phyloP scores from a whole-genome alignment of 1,284 basidiomycete species.

The Ustilago hordei region DNA sequence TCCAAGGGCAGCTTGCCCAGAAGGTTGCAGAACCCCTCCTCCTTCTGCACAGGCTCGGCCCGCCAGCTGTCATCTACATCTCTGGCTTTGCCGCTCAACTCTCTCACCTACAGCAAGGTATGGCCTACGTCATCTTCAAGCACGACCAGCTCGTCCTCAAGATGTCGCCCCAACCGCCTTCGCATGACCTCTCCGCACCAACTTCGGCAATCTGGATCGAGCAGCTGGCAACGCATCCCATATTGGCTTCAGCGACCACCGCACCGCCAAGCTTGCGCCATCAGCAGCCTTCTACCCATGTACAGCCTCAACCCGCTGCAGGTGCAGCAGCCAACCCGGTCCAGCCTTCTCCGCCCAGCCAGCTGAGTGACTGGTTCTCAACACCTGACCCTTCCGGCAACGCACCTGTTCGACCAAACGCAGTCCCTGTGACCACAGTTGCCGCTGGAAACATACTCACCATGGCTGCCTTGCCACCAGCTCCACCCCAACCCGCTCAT shows the following conservation, averaged over 20 bases:
- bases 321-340: background rate
- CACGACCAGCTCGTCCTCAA: conserved; percentile 29
- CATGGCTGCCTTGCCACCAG: background rate
- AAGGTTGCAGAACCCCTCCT: conserved; percentile 32
- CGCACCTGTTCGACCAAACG: background rate
- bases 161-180: conserved; percentile 34
- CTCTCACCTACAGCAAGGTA: background rate
- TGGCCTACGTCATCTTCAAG: conserved; percentile 2
- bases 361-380: conserved; percentile 43
- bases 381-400: conserved; percentile 30
- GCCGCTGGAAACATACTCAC: background rate
- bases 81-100: conserved; percentile 36
- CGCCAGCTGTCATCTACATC: conserved; percentile 34
- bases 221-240: conserved; percentile 19
- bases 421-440: conserved; percentile 4
- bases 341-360: conserved; percentile 18
- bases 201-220: conserved; percentile 42
- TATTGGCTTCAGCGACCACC: background rate
- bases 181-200: conserved; percentile 21
- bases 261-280: background rate
- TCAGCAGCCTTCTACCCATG: background rate
- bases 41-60: conserved; percentile 20
- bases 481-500: conserved; percentile 13
- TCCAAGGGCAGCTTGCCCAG: conserved; percentile 19
- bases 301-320: background rate